Evolutionary conservation across 768 basidiomycete species (phyloP), one percentile per base, ranked within the genome.

Genomic region (Mycena sanguinolenta): DNA sequence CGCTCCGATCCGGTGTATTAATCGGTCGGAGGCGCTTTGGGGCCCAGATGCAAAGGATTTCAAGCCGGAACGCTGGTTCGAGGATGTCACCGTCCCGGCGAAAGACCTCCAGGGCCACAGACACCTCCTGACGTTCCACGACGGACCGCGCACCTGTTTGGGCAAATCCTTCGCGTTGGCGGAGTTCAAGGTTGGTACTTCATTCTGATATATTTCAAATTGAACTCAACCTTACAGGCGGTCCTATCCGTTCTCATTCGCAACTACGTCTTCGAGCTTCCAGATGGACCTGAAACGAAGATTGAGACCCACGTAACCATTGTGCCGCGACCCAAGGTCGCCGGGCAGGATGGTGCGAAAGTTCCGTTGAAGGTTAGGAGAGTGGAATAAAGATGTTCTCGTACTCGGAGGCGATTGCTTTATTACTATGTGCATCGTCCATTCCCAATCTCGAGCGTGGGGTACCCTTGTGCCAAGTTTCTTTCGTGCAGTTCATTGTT

Each of bases 41-140:
- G 88, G 89, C 7, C 58, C 77, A 2, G 82, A 85, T 46, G 84
- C 85, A n/a, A 80, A 75, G 30, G 77, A 80, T 46, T 87, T 87
- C 73, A 77, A 77, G 7, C 87, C 86, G 1, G 80, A 82, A 50
- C 80, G 86, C 3, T 88, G 87, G 86, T 69, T 84, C 13, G 74
- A 80, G 6, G 72, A 76, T 9, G 70, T 70, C 50, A 67, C 73
- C 32, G 36, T 32, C 3, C 63, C 69, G 3, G 82, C 81, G 9
- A 76, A 80, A 36, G 79, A 79, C 34, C 73, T 84, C 46, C 80
- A 80, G 42, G 81, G 83, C 2, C 79, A 82, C 38, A 75, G 78
- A 21, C 85, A 87, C 44, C 63, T 86, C 2, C 77, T 84, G 64
- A 83, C 83, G 4, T 88, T 86, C 72, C 74, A 81, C 0, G 86